Percentiles rank a stretch among this genome's conserved stretches.
Evolutionary conservation across 2,329 filamentous ascomycete species (phyloP).

Genomic region (Ascochyta pisi): DNA sequence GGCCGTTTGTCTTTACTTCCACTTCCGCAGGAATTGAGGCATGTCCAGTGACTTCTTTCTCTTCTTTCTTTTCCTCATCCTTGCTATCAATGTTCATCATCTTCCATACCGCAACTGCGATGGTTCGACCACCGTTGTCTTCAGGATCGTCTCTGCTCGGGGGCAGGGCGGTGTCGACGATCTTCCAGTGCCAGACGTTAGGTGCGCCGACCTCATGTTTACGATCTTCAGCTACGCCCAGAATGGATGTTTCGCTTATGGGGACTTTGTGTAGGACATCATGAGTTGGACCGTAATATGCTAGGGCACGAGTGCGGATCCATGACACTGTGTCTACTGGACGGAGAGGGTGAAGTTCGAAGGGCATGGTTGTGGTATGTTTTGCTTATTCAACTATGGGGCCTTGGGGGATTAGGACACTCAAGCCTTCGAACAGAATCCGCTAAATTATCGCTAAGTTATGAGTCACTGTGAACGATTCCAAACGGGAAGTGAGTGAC

Average conservation of each 20-base stretch:
- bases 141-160: conserved; percentile 32
- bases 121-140: conserved; percentile 34
- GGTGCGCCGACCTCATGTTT: conserved; percentile 30
- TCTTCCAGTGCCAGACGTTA: conserved; percentile 41
- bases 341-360: conserved; percentile 31
- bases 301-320: conserved; percentile 37
- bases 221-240: conserved; percentile 31
- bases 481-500: background rate
- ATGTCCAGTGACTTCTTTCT: background rate
- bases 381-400: background rate
- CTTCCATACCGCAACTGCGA: conserved; percentile 40
- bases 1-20: background rate
- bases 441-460: background rate
- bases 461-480: conserved; percentile 9
- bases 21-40: conserved; percentile 7
- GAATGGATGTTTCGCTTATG: conserved; percentile 36
- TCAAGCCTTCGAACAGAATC: background rate
- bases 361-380: conserved; percentile 29
- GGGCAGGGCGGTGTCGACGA: conserved; percentile 38
- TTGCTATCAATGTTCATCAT: conserved; percentile 21
- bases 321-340: conserved; percentile 34
- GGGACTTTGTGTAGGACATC: conserved; percentile 33
- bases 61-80: background rate
- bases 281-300: conserved; percentile 43
- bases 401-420: background rate